Evolutionary conservation across 2,329 filamentous ascomycete species (phyloP), one percentile per base, ranked within the genome.

Genomic region (Lecanosticta acicola): DNA sequence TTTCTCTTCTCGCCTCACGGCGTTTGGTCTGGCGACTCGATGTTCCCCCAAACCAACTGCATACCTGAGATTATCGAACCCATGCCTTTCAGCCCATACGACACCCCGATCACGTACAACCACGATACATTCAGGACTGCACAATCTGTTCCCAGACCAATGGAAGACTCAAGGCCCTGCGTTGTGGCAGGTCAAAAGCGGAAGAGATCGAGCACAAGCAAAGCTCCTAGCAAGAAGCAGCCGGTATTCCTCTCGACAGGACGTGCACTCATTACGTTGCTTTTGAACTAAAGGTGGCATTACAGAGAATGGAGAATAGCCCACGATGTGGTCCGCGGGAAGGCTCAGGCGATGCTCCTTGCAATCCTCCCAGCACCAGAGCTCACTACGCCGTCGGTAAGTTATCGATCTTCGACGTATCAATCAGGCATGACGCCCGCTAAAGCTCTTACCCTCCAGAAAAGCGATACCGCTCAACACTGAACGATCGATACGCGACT

Each of bases 321-420:
- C 41, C 19, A 32, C 19, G 41, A 14, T 37, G 34, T 20, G 35
- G 41, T 32, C 41, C 32, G 4, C 20, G 14, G n/a, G 35, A 32
- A 4, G 32, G 11, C n/a, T 14, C 18, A 13, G 32, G 41, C 34
- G 34, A 38, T 20, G 29, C 33, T 8, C 13, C 9, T 4, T 11
- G 32, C 10, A 29, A 33, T 4, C 29, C 33, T n/a, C 41, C 41
- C 20, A 43, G 34, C 20, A 14, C 21, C 17, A 7, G 69, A 65
- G 1, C 60, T 64, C 4, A 73, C 69, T 4, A 71, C 66, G 14
- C 66, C 63, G 2, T 56, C 67, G 24, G 24, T 29, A 11, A 29
- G 24, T 29, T n/a, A n/a, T n/a, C n/a, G n/a, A n/a, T n/a, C n/a
- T n/a, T n/a, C n/a, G n/a, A n/a, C n/a, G n/a, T n/a, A n/a, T n/a